Evolutionary conservation across 73 alveolate genomes (phyloP), one percentile per base, ranked within the genome.

Genomic region (Paramecium caudatum): DNA sequence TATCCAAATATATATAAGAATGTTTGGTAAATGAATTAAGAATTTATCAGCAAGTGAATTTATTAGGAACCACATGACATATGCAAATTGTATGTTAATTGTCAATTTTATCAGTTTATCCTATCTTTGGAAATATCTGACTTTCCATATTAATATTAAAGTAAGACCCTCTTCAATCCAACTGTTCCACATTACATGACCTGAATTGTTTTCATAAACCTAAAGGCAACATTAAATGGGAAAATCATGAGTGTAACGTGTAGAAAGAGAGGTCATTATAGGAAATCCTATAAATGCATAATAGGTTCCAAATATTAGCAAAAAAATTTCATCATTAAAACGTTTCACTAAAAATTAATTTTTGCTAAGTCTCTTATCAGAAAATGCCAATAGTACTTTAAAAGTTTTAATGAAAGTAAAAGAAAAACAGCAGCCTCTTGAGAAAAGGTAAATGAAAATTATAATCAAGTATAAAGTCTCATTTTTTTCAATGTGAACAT

Each of bases 101-200:
- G 80, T 55, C 45, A 55, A 55, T 4, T 55, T 55, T 55, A 55
- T 55, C 30, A 55, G 12, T 27, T 55, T 55, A 23, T 55, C 80
- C 1, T 23, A 3, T 27, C 10, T 27, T 27, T 55, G 1, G 37
- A 27, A 27, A 55, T 2, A 55, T 0, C 30, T 21, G 23, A 55
- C 13, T 8, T 19, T 55, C 30, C 1, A 2, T 21, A 23, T 23
- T 21, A 55, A 55, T 12, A 10, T 4, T 2, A 55, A 43, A 1
- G 80, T 55, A 0, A 23, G 30, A 8, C 9, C 3, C 12, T 55
- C 80, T 55, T 55, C 80, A 10, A 15, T 3, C 0, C 23, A 55
- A 55, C 80, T 55, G 30, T 55, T 55, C 9, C 1, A 23, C 9
- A 55, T 27, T 23, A 55, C 46, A 3, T 27, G 12, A 27, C 80